Evolutionary conservation across 2,329 filamentous ascomycete species (phyloP).

Genomic region (Penicillium sp.): DNA sequence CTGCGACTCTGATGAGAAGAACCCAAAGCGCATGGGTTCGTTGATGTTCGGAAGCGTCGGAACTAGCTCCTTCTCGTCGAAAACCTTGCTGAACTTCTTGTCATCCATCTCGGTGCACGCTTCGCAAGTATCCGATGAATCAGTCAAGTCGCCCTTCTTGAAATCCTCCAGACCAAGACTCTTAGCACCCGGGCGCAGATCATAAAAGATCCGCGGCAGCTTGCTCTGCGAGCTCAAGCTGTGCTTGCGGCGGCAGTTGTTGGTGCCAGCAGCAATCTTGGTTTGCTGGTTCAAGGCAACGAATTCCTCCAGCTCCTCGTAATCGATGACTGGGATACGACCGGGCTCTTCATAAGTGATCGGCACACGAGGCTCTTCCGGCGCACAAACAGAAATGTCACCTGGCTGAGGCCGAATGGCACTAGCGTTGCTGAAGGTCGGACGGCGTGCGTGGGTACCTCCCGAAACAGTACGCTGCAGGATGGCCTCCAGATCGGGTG

Average conservation of each 20-base stretch:
- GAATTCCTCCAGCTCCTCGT: constrained; percentile 91
- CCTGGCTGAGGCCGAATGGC: constrained; percentile 53
- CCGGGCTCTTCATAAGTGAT: constrained; percentile 69
- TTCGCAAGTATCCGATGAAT: constrained; percentile 33
- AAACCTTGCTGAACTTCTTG: constrained; percentile 29
- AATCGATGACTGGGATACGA: constrained; percentile 81
- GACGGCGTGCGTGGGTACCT: constrained; percentile 63
- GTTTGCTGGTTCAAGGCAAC: constrained; percentile 63
- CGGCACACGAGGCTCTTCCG: constrained; percentile 80
- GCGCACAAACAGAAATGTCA: constrained; percentile 36
- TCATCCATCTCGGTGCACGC: constrained; percentile 34
- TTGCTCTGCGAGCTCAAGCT: constrained; percentile 55
- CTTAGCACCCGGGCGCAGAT: constrained; percentile 54
- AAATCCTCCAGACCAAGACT: constrained; percentile 37
- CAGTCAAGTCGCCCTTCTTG: constrained; percentile 34
- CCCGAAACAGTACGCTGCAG: constrained; percentile 72
- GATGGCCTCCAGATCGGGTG: constrained; percentile 58
- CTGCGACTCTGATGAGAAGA: constrained; percentile 94
- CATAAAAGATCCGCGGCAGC: constrained; percentile 60
- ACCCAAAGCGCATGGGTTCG: constrained; percentile 83
- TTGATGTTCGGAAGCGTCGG: constrained; percentile 46
- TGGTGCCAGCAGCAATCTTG: constrained; percentile 36
- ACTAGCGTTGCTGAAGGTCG: constrained; percentile 61
- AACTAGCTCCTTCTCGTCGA: constrained; percentile 37
- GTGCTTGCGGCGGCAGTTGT: constrained; percentile 38